Evolutionary conservation across 768 basidiomycete genomes (phyloP), one percentile per base, ranked within the genome.

Genomic region (Cantharellus anzutake): DNA sequence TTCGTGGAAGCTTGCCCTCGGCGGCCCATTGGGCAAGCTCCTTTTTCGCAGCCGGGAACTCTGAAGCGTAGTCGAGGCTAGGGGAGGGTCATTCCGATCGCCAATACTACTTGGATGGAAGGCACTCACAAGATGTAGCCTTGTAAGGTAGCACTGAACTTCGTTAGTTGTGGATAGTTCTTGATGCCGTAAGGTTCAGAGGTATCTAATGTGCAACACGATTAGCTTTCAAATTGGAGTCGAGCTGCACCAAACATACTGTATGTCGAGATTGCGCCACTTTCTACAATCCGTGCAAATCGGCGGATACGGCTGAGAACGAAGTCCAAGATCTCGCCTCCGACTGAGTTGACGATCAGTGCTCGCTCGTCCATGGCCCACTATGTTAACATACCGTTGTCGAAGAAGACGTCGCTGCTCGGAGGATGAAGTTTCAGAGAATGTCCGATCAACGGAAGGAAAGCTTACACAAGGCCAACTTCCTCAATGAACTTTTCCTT

Each of bases 231-330:
- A 20, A 11, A 11, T 11, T 11, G 44, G 44, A 48, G 20, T 20
- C 44, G 20, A 11, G 44, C 11, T 48, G 11, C 20, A 48, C 20
- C 44, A 11, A 48, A 48, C 44, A 11, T 63, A 86, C 84, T 87
- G 67, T 92, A 93, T 37, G 78, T 77, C 51, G 90, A 86, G 63
- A 96, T 93, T 38, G 86, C 87, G 59, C 91, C 92, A 64, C 91
- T 94, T 20, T 91, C 68, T 11, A 79, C 79, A 60, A 96, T 78
- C 58, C 91, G 74, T 3, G 90, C 91, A 50, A 79, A 72, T 68
- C 80, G 76, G 48, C 89, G 89, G 66, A 97, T 68, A 56, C 84
- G 74, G 35, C 78, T 78, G 61, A 96, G 70, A 51, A 80, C 78
- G 65, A 91, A 74, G 68, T 94, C 84, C 59, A 96, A 73, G 42